Evolutionary conservation across 305 asterid genomes (phyloP), one percentile per base, ranked within the genome.

Genomic region (Fraxinus baroniana): DNA sequence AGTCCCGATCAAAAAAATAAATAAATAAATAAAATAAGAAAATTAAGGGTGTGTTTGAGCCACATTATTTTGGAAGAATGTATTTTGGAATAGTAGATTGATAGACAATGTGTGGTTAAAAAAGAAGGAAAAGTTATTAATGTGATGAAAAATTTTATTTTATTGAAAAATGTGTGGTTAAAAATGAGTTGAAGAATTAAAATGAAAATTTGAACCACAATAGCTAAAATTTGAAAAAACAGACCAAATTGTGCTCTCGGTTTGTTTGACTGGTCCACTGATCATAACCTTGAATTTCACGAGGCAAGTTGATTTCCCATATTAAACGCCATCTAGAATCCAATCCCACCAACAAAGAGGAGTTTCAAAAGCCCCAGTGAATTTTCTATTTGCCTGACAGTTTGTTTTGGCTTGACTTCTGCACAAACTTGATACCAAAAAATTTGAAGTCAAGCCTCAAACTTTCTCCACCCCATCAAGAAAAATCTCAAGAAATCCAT

Each of bases 401-500:
- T 36, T 80, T 24, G 57, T 78, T 55, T 86, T 81, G 39, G 80
- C 71, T 24, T 12, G 37, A 68, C 74, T 30, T 26, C 10, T 30
- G 36, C 39, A 26, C 39, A 68, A 12, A 68, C 33, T 68, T 5
- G 39, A 26, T 68, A 68, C 81, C 41, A 18, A 28, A 78, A 46
- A 22, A 37, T 36, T 71, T 22, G 85, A 55, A 17, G 3, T 33
- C 84, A 87, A 79, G 71, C 78, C 37, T 78, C 83, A 57, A 85
- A 24, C 79, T 73, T 7, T 68, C 7, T 10, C 79, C 55, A 9
- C 22, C 86, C 80, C 79, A 78, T 39, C 57, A 44, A 78, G 41
- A 72, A 24, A 52, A 32, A 6, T 17, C 52, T 60, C 55, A 75
- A 60, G 73, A 71, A 84, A 79, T 49, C 88, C 86, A 95, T 95